Evolutionary conservation across 225 moss, liverwort and hornwort species (phyloP), one percentile per base, ranked within the genome.

Genomic region (Neckera pumila): DNA sequence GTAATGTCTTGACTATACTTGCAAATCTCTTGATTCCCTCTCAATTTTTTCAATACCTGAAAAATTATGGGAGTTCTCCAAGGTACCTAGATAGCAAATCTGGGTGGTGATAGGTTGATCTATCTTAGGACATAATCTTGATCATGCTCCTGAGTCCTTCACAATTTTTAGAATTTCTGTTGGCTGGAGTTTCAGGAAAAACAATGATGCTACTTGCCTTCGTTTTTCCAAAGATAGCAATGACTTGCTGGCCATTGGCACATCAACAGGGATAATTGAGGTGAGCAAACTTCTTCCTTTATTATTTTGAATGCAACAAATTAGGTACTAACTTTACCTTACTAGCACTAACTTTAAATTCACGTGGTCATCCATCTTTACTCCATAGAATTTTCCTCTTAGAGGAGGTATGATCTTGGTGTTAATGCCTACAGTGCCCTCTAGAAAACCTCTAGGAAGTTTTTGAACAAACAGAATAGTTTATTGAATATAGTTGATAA

Each of bases 221-320:
- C 53, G 78, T 2, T 94, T 94, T 56, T 89, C 91, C 20, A 86
- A 62, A 72, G 91, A 91, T 49, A 90, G 53, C 76, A 87, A 92
- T 60, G 86, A 93, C 80, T 83, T 94, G 80, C 64, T 94, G 20
- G 92, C 90, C n/a, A 87, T 94, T 27, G 94, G 94, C 5, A 92
- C 92, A 40, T 87, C 90, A 58, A 1, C 38, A 43, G 91, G 94
- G 15, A 87, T 56, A 10, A 84, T 94, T 90, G 94, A 92, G 86
- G 92, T 92, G 58, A 72, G 31, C 30, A 63, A 2, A 60, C 12
- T 26, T 30, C 14, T n/a, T 43, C 23, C 3, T 11, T 4, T 15
- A 9, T 26, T 21, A 15, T 33, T 21, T 28, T 2, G 14, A 18
- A 27, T 43, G 17, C 61, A 82, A 53, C 19, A 31, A 16, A 72